A percentile compares a stretch with the other conserved stretches of the same genome.
Evolutionary conservation across 129 eudicot genomes (phyloP).

Genomic region (Calendula officinalis): DNA sequence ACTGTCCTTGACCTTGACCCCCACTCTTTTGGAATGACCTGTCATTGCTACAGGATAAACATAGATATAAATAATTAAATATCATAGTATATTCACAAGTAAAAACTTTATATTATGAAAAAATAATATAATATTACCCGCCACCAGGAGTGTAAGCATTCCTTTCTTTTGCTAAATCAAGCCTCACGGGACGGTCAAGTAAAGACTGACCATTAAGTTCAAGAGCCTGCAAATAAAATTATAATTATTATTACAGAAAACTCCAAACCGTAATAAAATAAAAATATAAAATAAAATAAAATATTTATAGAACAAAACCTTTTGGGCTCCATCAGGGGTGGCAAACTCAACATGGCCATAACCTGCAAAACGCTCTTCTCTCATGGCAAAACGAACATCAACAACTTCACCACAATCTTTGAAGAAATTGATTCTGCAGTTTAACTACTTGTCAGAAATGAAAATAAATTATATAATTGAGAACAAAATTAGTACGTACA

Average conservation of each 20-base stretch:
- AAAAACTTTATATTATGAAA: background rate
- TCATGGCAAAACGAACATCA: slow-evolving; percentile 59
- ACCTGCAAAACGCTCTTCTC: slow-evolving; percentile 60
- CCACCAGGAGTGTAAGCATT: slow-evolving; percentile 60
- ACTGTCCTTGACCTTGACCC: slow-evolving; percentile 37
- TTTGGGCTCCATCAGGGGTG: slow-evolving; percentile 62
- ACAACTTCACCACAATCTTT: slow-evolving; percentile 68
- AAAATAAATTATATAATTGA: background rate
- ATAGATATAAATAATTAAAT: background rate
- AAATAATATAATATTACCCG: slow-evolving; percentile 29
- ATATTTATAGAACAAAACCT: slow-evolving; percentile 35
- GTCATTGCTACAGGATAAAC: slow-evolving; percentile 26
- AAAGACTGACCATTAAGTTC: slow-evolving; percentile 47
- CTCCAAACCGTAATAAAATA: too few species aligned
- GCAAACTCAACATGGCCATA: slow-evolving; percentile 92
- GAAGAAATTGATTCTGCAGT: slow-evolving; percentile 63
- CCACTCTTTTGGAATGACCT: slow-evolving; percentile 50
- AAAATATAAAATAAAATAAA: background rate
- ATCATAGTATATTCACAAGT: background rate
- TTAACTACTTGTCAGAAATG: slow-evolving; percentile 9
- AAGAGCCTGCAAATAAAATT: slow-evolving; percentile 45
- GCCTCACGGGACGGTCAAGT: slow-evolving; percentile 51
- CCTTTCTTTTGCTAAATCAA: slow-evolving; percentile 64
- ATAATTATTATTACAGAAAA: background rate
- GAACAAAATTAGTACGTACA: slow-evolving; percentile 44